Base-by-base conservation (phyloP, 331 rosid species). In the Cydonia oblonga region DNA sequence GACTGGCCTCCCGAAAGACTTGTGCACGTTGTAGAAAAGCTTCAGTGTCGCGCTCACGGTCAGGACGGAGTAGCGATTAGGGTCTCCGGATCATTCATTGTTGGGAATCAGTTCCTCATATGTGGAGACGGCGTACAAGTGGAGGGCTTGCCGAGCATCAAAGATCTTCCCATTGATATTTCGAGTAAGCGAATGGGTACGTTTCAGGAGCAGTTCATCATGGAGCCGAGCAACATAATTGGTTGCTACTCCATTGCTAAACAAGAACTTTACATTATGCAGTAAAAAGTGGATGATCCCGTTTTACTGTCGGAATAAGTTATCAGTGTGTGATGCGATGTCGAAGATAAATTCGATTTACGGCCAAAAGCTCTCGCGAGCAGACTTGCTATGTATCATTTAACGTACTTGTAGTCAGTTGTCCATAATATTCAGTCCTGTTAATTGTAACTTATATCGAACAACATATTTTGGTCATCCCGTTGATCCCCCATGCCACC, bases 61-160 rank as follows among this genome's bases (percentile, higher is more conserved):
- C 85, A 69, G 71, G 97, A 89, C 29, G 96, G 97, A 65, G 83
- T 93, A 53, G 96, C 98, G 49, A 89, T 93, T 65, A 85, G 98
- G 78, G 95, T 93, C 4, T 91, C 96, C 0, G 97, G 98, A 72
- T 91, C 96, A 24, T 91, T 93, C 54, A 87, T 93, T 38, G 38
- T 87, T 51, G 98, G 98, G 44, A 93, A 93, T 56, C 98, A 91
- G 72, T 93, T 93, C 81, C 96, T 93, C 58, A 89, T 93, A 75
- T 93, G 96, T 79, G 98, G 98, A 80, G 98, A 93, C 30, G 98
- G 98, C 19, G 79, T 89, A 75, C 98, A 93, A 79, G 96, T 88
- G 29, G 98, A 93, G 78, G 98, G 97, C 30, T 73, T 91, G 81
- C 90, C 96, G 61, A 89, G 82, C 75, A 84, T 93, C 62, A 93